A percentile compares a stretch with the other conserved stretches of the same genome.
phyloP scores from a whole-genome alignment of 208 protist genomes.

The Vickermania spadyakhi region DNA sequence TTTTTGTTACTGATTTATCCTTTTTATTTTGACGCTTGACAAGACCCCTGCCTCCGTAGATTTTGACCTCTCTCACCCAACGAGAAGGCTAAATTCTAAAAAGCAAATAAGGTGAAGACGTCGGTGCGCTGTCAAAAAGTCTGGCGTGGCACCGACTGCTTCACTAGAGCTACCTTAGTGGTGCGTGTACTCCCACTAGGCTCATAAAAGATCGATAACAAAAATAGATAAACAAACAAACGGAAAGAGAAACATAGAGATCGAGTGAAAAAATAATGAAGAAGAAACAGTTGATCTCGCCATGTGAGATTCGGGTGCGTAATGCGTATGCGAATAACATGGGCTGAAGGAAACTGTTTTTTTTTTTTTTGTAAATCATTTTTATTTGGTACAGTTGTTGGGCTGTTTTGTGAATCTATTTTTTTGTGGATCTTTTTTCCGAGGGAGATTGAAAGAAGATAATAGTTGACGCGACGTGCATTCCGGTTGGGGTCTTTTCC shows the following conservation, averaged over 20 bases:
- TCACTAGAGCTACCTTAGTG: slow-evolving; percentile 5
- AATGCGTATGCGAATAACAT: too few species aligned
- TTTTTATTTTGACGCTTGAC: slow-evolving; percentile 22
- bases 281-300: too few species aligned
- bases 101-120: background rate
- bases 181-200: slow-evolving; percentile 5
- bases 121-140: background rate
- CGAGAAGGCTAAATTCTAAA: background rate
- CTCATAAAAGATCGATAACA: background rate
- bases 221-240: slow-evolving; percentile 6
- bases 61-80: background rate
- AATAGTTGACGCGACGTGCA: background rate
- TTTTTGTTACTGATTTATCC: slow-evolving; percentile 8
- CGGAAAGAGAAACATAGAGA: slow-evolving; percentile 38
- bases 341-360: too few species aligned
- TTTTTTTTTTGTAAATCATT: slow-evolving; percentile 1
- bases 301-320: too few species aligned
- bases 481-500: background rate
- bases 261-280: slow-evolving; percentile 3
- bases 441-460: background rate
- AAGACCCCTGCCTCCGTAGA: background rate
- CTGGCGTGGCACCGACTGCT: background rate
- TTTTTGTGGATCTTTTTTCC: background rate
- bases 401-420: too few species aligned
- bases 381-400: slow-evolving; percentile 12